phyloP scores from a whole-genome alignment of 2,329 filamentous ascomycete species.

The Penicillium sp. region DNA sequence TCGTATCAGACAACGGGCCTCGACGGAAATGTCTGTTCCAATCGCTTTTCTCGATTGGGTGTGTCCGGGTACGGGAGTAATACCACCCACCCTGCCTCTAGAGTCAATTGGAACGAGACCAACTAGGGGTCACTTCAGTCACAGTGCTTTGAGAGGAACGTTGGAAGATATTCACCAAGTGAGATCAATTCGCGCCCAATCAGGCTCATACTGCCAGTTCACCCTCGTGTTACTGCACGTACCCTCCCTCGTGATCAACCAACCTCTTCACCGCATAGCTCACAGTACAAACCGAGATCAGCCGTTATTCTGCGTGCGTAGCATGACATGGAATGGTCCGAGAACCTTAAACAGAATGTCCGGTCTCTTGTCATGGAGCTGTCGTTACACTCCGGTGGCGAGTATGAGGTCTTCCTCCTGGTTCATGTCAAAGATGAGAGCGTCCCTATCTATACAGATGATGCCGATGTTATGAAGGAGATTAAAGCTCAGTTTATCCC shows the following conservation, averaged over 20 bases:
- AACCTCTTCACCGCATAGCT: constrained; percentile 27
- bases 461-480: not conserved
- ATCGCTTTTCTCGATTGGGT: constrained; percentile 67
- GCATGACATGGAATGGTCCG: not conserved
- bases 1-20: constrained; percentile 60
- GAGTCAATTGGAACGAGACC: constrained; percentile 57
- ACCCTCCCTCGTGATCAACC: not conserved
- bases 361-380: constrained; percentile 2
- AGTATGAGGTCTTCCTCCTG: not conserved
- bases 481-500: not conserved
- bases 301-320: constrained; percentile 2
- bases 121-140: constrained; percentile 70
- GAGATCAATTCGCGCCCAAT: constrained; percentile 52
- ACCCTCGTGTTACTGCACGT: not conserved
- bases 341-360: not conserved
- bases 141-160: constrained; percentile 64
- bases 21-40: constrained; percentile 63
- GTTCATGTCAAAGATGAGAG: not conserved
- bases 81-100: constrained; percentile 14
- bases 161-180: constrained; percentile 20
- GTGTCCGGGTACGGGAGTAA: constrained; percentile 44
- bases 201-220: not conserved
- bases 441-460: not conserved
- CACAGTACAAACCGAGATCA: not conserved
- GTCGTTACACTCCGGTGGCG: not conserved